A percentile compares a stretch with the other conserved stretches of the same genome.
Conservation (phyloP, 2,329 filamentous ascomycete species). For the Massarina eburnea region DNA sequence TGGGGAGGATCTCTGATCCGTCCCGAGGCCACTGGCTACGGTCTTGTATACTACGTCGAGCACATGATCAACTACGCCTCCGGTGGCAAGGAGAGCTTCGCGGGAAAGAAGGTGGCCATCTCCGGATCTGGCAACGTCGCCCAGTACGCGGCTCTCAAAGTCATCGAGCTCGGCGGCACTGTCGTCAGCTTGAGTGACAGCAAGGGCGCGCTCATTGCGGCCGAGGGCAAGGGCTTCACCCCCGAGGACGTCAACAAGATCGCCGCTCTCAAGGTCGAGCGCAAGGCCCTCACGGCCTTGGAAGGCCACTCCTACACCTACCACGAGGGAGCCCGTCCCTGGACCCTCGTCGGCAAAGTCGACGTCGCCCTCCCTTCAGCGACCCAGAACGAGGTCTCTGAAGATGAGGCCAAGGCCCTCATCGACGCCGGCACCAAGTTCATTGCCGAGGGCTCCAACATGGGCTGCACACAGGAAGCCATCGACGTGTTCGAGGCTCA, state of each 20-base stretch:
- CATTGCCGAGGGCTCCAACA: slow-evolving; percentile 97
- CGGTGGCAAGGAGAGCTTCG: slow-evolving; percentile 76
- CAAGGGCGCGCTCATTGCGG: slow-evolving; percentile 79
- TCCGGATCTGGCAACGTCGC: slow-evolving; percentile 98
- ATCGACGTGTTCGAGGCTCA: slow-evolving; percentile 89
- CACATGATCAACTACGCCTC: slow-evolving; percentile 72
- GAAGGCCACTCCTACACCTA: slow-evolving; percentile 76
- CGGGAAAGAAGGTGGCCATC: slow-evolving; percentile 91
- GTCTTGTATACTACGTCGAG: slow-evolving; percentile 73
- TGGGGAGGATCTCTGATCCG: slow-evolving; percentile 96
- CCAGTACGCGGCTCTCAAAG: slow-evolving; percentile 95
- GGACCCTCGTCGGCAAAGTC: slow-evolving; percentile 85
- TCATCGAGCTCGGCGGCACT: slow-evolving; percentile 90
- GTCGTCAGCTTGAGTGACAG: slow-evolving; percentile 94
- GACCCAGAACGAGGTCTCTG: slow-evolving; percentile 96
- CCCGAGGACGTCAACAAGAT: slow-evolving; percentile 78
- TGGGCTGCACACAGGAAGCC: slow-evolving; percentile 95
- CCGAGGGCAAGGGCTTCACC: slow-evolving; percentile 70
- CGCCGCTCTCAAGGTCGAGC: slow-evolving; percentile 81
- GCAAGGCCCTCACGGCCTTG: slow-evolving; percentile 77
- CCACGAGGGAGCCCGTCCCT: slow-evolving; percentile 83
- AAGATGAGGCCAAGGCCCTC: slow-evolving; percentile 83
- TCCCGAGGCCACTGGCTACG: slow-evolving; percentile 95
- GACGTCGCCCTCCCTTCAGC: slow-evolving; percentile 91
- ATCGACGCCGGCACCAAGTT: slow-evolving; percentile 76